Conservation (phyloP, 148 eudicot species). For the Chenopodium quinoa region DNA sequence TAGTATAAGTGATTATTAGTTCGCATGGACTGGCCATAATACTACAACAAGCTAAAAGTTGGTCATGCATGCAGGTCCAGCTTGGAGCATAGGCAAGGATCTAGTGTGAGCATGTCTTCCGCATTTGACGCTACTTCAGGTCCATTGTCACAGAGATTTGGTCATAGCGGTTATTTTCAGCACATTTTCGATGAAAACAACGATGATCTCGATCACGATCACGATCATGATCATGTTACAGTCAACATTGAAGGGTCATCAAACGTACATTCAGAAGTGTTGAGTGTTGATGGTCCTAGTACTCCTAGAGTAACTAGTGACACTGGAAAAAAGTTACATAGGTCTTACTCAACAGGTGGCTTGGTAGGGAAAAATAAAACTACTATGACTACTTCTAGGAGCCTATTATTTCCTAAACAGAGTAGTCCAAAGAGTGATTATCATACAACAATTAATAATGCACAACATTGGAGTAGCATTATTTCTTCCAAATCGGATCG, state of each 20-base stretch:
- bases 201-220: not conserved
- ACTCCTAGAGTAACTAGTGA: not conserved
- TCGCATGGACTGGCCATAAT: not conserved
- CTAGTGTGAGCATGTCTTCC: constrained; percentile 17
- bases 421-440: not conserved
- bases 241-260: constrained; percentile 9
- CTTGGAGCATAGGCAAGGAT: constrained; percentile 29
- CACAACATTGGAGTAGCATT: not conserved
- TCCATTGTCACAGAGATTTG: constrained; percentile 17
- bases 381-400: not conserved
- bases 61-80: constrained; percentile 33
- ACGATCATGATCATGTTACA: constrained; percentile 7
- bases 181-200: not conserved
- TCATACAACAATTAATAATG: not conserved
- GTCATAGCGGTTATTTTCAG: not conserved
- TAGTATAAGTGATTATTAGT: too few relatives aligned
- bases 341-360: constrained; percentile 27
- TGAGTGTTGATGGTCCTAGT: not conserved
- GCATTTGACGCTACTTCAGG: constrained; percentile 18
- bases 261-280: not conserved
- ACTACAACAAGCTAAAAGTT: not conserved
- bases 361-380: not conserved
- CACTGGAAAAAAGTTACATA: not conserved
- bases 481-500: constrained; percentile 9
- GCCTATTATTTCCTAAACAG: not conserved